Evolutionary conservation across 306 rosid genomes (phyloP).

Genomic region (Cicer pinnatifidum): DNA sequence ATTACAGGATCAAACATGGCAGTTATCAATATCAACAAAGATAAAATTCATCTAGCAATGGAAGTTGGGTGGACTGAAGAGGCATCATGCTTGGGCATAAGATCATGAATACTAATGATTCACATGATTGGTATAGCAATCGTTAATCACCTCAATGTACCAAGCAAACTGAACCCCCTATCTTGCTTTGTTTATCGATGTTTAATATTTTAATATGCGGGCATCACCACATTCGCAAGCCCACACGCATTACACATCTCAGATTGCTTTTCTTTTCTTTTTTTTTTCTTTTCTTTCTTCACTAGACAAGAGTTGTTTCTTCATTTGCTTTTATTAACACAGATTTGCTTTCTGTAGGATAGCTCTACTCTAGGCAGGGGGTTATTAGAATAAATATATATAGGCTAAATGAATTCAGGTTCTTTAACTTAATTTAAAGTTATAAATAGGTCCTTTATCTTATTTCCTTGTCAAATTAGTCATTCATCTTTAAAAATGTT

Average conservation of each 20-base stretch:
- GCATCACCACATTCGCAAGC: constrained; percentile 6
- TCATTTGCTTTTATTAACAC: background rate
- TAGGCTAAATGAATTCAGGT: too few species aligned
- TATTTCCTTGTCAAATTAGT: too few species aligned
- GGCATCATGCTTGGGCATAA: background rate
- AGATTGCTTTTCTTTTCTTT: background rate
- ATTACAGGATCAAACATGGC: constrained; percentile 11
- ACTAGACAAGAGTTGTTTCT: background rate
- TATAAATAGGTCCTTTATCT: too few species aligned
- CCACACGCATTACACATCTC: background rate
- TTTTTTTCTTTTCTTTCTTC: background rate
- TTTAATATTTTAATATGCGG: background rate
- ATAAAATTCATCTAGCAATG: constrained; percentile 15
- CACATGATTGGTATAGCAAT: constrained; percentile 6
- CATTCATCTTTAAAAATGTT: too few species aligned
- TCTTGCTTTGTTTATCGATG: constrained; percentile 22
- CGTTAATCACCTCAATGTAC: background rate
- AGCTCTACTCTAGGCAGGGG: background rate
- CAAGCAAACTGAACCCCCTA: background rate
- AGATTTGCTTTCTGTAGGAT: background rate
- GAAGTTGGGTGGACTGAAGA: constrained; percentile 9
- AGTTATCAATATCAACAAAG: constrained; percentile 14
- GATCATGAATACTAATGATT: constrained; percentile 28
- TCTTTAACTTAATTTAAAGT: too few species aligned
- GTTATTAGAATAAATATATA: background rate